Percentiles rank a stretch among this genome's conserved stretches.
Conservation (phyloP, 2,329 filamentous ascomycete species). For the Alternaria arbusti region DNA sequence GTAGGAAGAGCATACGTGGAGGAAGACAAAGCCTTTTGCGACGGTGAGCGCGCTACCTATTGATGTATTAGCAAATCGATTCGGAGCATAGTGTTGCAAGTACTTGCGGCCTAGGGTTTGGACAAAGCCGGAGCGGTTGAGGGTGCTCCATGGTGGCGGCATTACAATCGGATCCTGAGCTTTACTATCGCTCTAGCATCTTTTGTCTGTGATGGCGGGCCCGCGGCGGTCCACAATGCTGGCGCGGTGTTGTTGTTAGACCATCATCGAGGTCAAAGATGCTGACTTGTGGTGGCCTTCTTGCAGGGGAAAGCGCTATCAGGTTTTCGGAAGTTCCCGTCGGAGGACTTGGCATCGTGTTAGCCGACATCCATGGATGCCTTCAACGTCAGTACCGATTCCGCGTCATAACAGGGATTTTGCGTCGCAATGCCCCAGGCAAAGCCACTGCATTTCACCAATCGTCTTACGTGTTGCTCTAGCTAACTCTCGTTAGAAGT, state of each 20-base stretch:
- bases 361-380: neutral
- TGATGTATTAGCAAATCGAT: constrained; percentile 1
- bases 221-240: constrained; percentile 1
- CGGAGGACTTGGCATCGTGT: neutral
- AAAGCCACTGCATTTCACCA: neutral
- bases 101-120: constrained; percentile 1
- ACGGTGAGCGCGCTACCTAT: constrained; percentile 18
- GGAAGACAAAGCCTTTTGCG: constrained; percentile 24
- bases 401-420: neutral
- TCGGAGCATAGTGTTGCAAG: neutral
- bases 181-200: constrained; percentile 26
- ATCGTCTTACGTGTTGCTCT: neutral
- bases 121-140: constrained; percentile 12
- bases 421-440: neutral
- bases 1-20: constrained; percentile 57
- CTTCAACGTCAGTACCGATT: neutral
- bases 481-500: neutral
- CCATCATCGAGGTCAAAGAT: neutral
- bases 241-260: neutral
- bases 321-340: neutral
- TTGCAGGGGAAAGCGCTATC: neutral
- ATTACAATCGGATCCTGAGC: constrained; percentile 13
- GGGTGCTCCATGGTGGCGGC: constrained; percentile 28
- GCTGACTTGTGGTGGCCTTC: neutral
- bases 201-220: neutral